phyloP scores from a whole-genome alignment of 2,329 filamentous ascomycete genomes.

The Alternaria gansuensis region DNA sequence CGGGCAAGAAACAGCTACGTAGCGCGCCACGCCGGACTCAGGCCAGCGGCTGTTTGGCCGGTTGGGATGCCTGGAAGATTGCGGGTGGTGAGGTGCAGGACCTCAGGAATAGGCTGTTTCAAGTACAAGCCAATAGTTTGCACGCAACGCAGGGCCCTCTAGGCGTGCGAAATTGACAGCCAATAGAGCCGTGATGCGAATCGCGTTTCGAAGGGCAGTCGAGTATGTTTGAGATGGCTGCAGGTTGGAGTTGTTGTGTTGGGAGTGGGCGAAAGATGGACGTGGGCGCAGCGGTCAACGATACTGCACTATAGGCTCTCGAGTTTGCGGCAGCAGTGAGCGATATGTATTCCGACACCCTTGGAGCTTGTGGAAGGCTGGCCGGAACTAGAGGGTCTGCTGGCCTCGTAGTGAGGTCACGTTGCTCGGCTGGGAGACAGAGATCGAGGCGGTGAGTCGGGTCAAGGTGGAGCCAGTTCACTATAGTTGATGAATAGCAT shows the following conservation, averaged over 20 bases:
- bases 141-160: slow-evolving; percentile 31
- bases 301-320: slow-evolving; percentile 19
- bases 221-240: slow-evolving; percentile 45
- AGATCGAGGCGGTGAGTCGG: slow-evolving; percentile 46
- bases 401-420: slow-evolving; percentile 41
- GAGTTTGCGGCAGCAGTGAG: slow-evolving; percentile 24
- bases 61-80: slow-evolving; percentile 38
- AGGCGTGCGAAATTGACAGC: slow-evolving; percentile 42
- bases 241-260: slow-evolving; percentile 19
- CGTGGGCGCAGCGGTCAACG: slow-evolving; percentile 18
- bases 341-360: slow-evolving; percentile 33
- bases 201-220: slow-evolving; percentile 46
- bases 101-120: slow-evolving; percentile 51
- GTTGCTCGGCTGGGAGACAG: slow-evolving; percentile 27
- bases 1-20: slow-evolving; percentile 32
- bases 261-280: slow-evolving; percentile 11
- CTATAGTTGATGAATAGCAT: slow-evolving; percentile 42
- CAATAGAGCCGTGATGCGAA: slow-evolving; percentile 40
- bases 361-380: slow-evolving; percentile 22
- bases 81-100: slow-evolving; percentile 40
- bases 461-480: slow-evolving; percentile 34
- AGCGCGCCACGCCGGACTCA: slow-evolving; percentile 44
- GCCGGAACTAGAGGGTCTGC: slow-evolving; percentile 32
- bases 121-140: slow-evolving; percentile 46
- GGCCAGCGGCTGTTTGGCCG: slow-evolving; percentile 47